Percentiles rank a stretch among this genome's conserved stretches.
These are phyloP conservation scores for Amaranthus palmeri DNA, from an alignment of 148 eudicot species.

Conservation along the genomic window DNA sequence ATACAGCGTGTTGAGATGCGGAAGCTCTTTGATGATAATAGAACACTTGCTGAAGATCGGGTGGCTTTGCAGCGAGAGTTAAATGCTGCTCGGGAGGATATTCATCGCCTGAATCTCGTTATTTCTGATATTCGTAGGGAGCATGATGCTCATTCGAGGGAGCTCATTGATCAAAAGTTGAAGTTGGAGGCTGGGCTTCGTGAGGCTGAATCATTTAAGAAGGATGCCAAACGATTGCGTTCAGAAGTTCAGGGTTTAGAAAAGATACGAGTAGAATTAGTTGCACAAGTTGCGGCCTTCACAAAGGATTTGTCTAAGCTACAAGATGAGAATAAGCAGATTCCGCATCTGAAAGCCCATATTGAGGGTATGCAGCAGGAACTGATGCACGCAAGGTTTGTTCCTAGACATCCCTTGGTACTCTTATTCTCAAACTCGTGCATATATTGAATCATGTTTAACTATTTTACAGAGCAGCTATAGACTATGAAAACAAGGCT, in stretches of 20 bases:
- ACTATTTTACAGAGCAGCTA: constrained; percentile 45
- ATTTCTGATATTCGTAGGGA: constrained; percentile 72
- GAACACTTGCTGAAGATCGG: constrained; percentile 80
- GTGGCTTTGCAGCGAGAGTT: constrained; percentile 71
- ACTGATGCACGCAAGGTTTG: constrained; percentile 84
- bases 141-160: constrained; percentile 72
- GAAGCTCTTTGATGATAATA: constrained; percentile 72
- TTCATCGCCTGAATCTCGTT: constrained; percentile 60
- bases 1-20: constrained; percentile 71
- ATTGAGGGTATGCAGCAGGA: constrained; percentile 73
- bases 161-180: constrained; percentile 69
- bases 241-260: constrained; percentile 70
- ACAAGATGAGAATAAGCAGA: constrained; percentile 69
- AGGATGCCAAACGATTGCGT: constrained; percentile 57
- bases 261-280: constrained; percentile 52
- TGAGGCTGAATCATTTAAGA: constrained; percentile 68
- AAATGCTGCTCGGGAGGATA: constrained; percentile 72
- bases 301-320: constrained; percentile 64
- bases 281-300: constrained; percentile 63
- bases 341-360: constrained; percentile 63
- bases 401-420: background rate
- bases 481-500: constrained; percentile 92
- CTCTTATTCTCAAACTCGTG: background rate
- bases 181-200: constrained; percentile 89
- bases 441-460: background rate